A percentile compares a stretch with the other conserved stretches of the same genome.
Conservation (phyloP, 441 rosid genomes). For the Omphalea diandra region DNA sequence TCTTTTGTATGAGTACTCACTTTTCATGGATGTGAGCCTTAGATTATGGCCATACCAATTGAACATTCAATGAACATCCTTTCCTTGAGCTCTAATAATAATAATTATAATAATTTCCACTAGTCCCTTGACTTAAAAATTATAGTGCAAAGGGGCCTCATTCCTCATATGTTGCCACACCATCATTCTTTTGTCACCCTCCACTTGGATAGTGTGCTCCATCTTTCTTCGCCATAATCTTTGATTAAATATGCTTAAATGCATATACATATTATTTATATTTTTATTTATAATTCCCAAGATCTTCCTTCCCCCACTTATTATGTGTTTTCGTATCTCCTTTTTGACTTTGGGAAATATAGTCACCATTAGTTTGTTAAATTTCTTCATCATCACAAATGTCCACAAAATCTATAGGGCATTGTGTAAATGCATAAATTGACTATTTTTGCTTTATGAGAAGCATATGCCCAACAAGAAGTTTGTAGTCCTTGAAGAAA, state of each 20-base stretch:
- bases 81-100: conserved; percentile 3
- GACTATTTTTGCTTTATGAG: conserved; percentile 3
- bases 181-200: conserved; percentile 28
- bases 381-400: conserved; percentile 18
- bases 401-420: conserved; percentile 7
- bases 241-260: background rate
- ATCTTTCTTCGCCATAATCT: conserved; percentile 14
- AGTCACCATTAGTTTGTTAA: background rate
- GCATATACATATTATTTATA: background rate
- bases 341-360: conserved; percentile 29
- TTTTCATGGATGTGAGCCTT: conserved; percentile 15
- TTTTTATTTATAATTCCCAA: background rate
- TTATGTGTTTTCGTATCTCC: conserved; percentile 19
- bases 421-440: conserved; percentile 27
- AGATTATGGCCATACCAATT: background rate
- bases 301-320: background rate
- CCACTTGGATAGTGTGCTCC: conserved; percentile 40
- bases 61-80: conserved; percentile 18
- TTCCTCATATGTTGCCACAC: background rate
- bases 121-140: conserved; percentile 9
- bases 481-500: background rate
- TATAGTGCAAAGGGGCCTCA: conserved; percentile 23
- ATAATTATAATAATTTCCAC: conserved; percentile 21
- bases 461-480: background rate
- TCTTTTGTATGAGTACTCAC: background rate